Percentiles rank a stretch among this genome's conserved stretches.
phyloP scores from a whole-genome alignment of 2,329 filamentous ascomycete genomes.

The Talaromyces islandicus region DNA sequence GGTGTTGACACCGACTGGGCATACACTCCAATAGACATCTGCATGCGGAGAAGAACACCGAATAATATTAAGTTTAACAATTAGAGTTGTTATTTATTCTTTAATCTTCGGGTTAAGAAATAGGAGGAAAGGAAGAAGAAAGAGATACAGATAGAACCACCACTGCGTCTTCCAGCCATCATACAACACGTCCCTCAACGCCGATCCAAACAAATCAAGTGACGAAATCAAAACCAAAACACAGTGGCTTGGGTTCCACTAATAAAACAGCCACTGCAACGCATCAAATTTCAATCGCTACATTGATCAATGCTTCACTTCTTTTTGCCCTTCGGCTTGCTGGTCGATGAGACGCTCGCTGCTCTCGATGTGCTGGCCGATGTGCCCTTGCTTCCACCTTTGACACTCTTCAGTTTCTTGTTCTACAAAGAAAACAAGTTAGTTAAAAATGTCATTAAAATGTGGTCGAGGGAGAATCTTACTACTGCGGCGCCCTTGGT shows the following conservation, averaged over 20 bases:
- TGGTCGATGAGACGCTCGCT: conserved; percentile 72
- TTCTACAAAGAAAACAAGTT: conserved; percentile 53
- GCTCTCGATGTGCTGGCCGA: conserved; percentile 76
- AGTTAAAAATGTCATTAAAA: not conserved
- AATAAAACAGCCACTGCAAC: not conserved
- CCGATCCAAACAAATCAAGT: conserved; percentile 2
- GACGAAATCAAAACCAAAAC: not conserved
- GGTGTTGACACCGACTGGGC: no score
- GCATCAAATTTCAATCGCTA: not conserved
- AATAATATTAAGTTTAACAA: not conserved
- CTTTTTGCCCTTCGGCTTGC: conserved; percentile 46
- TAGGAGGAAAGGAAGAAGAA: not conserved
- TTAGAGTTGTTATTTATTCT: not conserved
- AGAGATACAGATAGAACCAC: not conserved
- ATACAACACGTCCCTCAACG: conserved; percentile 1
- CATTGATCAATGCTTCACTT: conserved; percentile 27
- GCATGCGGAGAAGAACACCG: not conserved
- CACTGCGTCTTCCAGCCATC: not conserved
- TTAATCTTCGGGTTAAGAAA: not conserved
- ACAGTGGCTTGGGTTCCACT: not conserved
- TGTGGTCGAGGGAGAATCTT: conserved; percentile 27
- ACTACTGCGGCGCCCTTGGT: conserved; percentile 84
- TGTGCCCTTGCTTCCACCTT: conserved; percentile 66
- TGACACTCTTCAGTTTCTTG: conserved; percentile 85
- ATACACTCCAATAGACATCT: not conserved